Evolutionary conservation across 2,329 filamentous ascomycete species (phyloP).

Genomic region (Catunica adiposa): DNA sequence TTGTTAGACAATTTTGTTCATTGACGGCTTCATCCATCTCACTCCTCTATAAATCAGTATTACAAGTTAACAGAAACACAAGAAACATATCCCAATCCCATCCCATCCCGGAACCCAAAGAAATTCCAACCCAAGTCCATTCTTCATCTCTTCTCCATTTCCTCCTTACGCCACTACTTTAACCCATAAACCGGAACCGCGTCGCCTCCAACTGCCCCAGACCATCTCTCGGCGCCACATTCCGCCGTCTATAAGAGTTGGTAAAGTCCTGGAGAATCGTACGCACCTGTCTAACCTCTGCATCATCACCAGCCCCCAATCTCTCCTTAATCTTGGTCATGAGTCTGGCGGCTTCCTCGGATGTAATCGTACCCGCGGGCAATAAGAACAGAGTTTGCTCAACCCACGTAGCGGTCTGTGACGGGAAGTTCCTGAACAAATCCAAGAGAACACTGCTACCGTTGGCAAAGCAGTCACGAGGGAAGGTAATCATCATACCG

Average conservation of each 20-base stretch:
- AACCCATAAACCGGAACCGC: slow-evolving; percentile 60
- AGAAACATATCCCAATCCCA: slow-evolving; percentile 8
- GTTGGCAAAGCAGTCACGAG: slow-evolving; percentile 85
- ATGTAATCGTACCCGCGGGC: slow-evolving; percentile 63
- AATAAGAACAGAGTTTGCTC: slow-evolving; percentile 69
- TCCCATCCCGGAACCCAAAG: neutral
- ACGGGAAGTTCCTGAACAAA: slow-evolving; percentile 73
- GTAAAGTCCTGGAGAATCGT: slow-evolving; percentile 90
- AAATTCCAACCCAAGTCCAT: neutral
- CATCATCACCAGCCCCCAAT: slow-evolving; percentile 45
- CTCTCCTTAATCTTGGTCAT: slow-evolving; percentile 66
- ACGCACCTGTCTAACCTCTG: slow-evolving; percentile 58
- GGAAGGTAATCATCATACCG: slow-evolving; percentile 99
- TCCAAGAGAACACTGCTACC: slow-evolving; percentile 82
- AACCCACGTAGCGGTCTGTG: slow-evolving; percentile 67
- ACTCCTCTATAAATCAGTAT: neutral
- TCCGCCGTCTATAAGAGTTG: slow-evolving; percentile 78
- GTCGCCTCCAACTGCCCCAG: slow-evolving; percentile 74
- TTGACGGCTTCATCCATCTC: neutral
- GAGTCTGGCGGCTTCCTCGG: slow-evolving; percentile 64
- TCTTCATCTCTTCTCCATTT: neutral
- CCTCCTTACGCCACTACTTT: neutral
- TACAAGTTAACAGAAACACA: neutral
- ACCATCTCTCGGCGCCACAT: slow-evolving; percentile 88
- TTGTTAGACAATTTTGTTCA: neutral